Conservation (phyloP, 2,329 filamentous ascomycete species). For the Penicillium expansum region DNA sequence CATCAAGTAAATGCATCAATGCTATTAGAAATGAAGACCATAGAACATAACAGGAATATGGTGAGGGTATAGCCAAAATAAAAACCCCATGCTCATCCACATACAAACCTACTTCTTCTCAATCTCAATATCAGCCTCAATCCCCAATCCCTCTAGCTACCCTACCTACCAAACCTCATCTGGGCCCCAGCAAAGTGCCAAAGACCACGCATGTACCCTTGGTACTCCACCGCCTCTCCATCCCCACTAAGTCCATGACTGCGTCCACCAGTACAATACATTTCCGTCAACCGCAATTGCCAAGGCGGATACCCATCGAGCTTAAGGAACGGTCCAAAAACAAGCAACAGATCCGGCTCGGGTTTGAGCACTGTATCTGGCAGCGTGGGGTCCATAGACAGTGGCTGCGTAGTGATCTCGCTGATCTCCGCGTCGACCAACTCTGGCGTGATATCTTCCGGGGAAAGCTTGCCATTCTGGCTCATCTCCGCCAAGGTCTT, state of each 20-base stretch:
- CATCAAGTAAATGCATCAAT: background rate
- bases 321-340: slow-evolving; percentile 81
- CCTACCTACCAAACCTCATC: slow-evolving; percentile 72
- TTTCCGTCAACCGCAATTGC: slow-evolving; percentile 93
- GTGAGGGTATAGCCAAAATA: background rate
- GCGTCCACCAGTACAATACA: slow-evolving; percentile 63
- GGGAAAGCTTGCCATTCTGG: slow-evolving; percentile 77
- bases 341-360: slow-evolving; percentile 84
- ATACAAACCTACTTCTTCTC: background rate
- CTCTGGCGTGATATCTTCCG: slow-evolving; percentile 78
- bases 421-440: slow-evolving; percentile 85
- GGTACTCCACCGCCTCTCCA: slow-evolving; percentile 70
- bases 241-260: slow-evolving; percentile 37
- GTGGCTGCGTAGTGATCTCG: slow-evolving; percentile 49
- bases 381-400: slow-evolving; percentile 12
- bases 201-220: slow-evolving; percentile 82
- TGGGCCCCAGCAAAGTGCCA: slow-evolving; percentile 83
- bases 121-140: background rate
- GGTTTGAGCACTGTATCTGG: slow-evolving; percentile 59
- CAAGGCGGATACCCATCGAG: slow-evolving; percentile 92
- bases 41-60: background rate
- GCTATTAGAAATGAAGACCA: background rate
- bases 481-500: slow-evolving; percentile 94
- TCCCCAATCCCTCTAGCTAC: background rate
- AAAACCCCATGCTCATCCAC: background rate